phyloP scores from a whole-genome alignment of 2,329 filamentous ascomycete genomes.

The Colletotrichum cordylinicola region DNA sequence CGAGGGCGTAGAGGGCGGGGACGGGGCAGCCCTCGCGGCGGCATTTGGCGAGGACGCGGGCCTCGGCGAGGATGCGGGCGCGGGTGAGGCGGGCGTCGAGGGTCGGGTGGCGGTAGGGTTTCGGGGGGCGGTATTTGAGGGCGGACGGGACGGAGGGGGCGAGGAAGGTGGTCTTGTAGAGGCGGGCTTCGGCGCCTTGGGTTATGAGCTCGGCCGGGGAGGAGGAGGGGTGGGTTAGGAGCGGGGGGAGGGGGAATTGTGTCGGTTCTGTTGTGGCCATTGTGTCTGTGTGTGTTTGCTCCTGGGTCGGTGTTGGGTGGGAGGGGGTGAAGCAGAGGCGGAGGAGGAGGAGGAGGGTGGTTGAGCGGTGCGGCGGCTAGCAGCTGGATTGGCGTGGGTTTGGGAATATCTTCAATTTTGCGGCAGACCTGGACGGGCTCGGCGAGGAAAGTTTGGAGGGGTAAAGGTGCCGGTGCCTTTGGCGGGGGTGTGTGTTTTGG shows the following conservation, averaged over 20 bases:
- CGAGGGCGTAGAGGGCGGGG: conserved; percentile 77
- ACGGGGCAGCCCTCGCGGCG: conserved; percentile 80
- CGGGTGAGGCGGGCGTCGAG: conserved; percentile 89
- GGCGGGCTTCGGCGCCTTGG: conserved; percentile 93
- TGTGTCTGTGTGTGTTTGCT: not conserved
- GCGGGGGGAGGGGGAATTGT: conserved; percentile 61
- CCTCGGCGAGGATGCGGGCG: conserved; percentile 87
- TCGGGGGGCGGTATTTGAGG: conserved; percentile 89
- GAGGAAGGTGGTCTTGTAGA: conserved; percentile 88
- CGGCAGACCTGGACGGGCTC: not conserved
- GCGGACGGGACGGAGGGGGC: conserved; percentile 71
- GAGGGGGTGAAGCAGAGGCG: not conserved
- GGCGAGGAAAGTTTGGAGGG: not conserved
- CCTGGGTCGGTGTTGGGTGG: not conserved
- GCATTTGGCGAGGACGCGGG: conserved; percentile 82
- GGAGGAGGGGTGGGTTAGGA: conserved; percentile 68
- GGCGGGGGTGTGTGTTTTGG: not conserved
- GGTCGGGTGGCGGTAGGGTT: conserved; percentile 88
- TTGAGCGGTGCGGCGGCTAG: not conserved
- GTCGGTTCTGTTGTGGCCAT: not conserved
- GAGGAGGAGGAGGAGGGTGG: not conserved
- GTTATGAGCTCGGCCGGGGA: conserved; percentile 74
- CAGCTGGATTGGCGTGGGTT: not conserved
- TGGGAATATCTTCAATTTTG: conserved; percentile 19
- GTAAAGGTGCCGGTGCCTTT: not conserved